A percentile compares a stretch with the other conserved stretches of the same genome.
phyloP scores from a whole-genome alignment of 305 asterid genomes.

The Ruellia speciosa region DNA sequence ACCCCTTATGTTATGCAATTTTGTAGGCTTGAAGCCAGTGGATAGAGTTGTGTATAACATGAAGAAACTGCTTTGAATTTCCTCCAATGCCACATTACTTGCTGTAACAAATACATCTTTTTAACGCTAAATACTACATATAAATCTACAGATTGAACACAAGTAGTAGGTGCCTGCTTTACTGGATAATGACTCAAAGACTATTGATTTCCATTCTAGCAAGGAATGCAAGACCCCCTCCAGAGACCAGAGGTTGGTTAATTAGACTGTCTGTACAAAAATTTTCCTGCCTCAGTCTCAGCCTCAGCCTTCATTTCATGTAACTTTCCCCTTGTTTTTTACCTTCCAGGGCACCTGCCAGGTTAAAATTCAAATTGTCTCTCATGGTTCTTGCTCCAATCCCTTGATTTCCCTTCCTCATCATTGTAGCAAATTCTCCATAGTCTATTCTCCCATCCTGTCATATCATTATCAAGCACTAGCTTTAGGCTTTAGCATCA shows the following conservation, averaged over 20 bases:
- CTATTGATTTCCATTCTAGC: too few relatives aligned
- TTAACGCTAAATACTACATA: background rate
- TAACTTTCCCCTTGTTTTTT: background rate
- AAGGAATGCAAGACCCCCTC: too few relatives aligned
- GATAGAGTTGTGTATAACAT: background rate
- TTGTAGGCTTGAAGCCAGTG: too few relatives aligned
- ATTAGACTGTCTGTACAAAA: too few relatives aligned
- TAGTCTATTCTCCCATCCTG: slow-evolving; percentile 44
- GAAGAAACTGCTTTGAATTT: background rate
- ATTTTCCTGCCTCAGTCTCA: too few relatives aligned
- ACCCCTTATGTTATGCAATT: too few relatives aligned
- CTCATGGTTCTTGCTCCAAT: slow-evolving; percentile 37
- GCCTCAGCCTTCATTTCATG: too few relatives aligned
- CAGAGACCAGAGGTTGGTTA: too few relatives aligned
- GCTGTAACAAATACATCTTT: background rate
- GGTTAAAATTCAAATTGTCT: slow-evolving; percentile 29
- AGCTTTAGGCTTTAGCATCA: background rate
- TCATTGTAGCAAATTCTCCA: slow-evolving; percentile 45
- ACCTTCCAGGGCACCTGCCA: slow-evolving; percentile 31
- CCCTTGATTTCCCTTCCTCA: slow-evolving; percentile 38
- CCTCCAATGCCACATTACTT: background rate
- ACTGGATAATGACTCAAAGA: too few relatives aligned
- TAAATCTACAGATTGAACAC: too few relatives aligned
- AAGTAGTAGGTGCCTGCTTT: too few relatives aligned
- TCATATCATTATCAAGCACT: background rate